Conservation (phyloP, 129 eudicot genomes). For the Sambucus nigra region DNA sequence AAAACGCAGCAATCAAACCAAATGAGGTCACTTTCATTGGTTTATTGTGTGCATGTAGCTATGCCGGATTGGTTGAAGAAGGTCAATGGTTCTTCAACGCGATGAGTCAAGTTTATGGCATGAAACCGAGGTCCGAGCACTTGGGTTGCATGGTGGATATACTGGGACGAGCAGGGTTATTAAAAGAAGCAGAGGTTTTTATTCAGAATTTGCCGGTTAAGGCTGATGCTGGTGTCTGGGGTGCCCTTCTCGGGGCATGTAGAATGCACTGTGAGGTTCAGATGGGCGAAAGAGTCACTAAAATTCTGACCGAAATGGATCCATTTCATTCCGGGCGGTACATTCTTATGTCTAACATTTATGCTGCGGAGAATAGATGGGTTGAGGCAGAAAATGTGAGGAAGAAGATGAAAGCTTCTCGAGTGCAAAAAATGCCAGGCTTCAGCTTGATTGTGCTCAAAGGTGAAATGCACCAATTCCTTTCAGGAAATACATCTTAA, state of each 20-base stretch:
- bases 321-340: constrained; percentile 20
- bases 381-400: constrained; percentile 4
- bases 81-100: constrained; percentile 12
- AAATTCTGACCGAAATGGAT: constrained; percentile 19
- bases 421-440: constrained; percentile 10
- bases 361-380: constrained; percentile 19
- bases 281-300: constrained; percentile 19
- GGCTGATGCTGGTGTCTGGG: constrained; percentile 24
- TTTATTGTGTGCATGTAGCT: constrained; percentile 25
- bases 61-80: constrained; percentile 23
- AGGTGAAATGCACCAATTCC: constrained; percentile 4
- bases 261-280: constrained; percentile 17
- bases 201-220: constrained; percentile 11
- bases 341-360: constrained; percentile 23
- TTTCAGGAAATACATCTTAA: not conserved
- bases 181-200: constrained; percentile 21
- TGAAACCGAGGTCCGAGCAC: constrained; percentile 20
- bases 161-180: constrained; percentile 25
- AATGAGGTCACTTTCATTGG: constrained; percentile 21
- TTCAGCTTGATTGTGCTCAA: constrained; percentile 5
- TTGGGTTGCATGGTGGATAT: constrained; percentile 31
- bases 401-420: constrained; percentile 2
- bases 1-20: constrained; percentile 14
- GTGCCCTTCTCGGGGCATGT: constrained; percentile 28
- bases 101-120: constrained; percentile 14